These are phyloP conservation scores for Alternaria brassicicola DNA, from an alignment of 2,329 filamentous ascomycete species.

Conservation along the genomic window DNA sequence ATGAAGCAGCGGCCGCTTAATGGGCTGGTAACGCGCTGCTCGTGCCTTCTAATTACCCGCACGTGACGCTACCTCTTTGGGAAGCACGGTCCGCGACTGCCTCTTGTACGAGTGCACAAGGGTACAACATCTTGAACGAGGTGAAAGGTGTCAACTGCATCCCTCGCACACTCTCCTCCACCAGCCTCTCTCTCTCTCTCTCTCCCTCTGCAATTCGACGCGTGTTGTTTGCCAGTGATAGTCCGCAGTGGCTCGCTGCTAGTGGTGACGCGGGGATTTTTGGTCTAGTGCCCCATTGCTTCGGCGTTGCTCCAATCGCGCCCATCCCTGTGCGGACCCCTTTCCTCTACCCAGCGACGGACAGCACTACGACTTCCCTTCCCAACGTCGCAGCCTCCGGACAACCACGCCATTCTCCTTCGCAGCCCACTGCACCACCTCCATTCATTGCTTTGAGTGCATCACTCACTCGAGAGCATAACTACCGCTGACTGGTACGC, in stretches of 20 bases:
- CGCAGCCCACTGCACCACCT: constrained; percentile 28
- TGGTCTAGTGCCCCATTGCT: constrained; percentile 41
- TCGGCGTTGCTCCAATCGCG: constrained; percentile 43
- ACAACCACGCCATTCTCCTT: constrained; percentile 37
- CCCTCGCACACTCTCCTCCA: constrained; percentile 1
- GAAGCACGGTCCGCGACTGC: constrained; percentile 34
- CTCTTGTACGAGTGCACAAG: constrained; percentile 17
- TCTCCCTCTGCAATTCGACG: constrained; percentile 4
- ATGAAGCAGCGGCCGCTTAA: constrained; percentile 3
- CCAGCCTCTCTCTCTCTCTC: no score
- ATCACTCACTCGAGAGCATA: constrained; percentile 45
- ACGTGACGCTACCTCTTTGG: constrained; percentile 41
- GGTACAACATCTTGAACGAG: constrained; percentile 19
- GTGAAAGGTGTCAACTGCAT: constrained; percentile 34
- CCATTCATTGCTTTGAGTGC: constrained; percentile 43
- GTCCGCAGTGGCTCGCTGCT: constrained; percentile 10
- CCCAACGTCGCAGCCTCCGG: constrained; percentile 40
- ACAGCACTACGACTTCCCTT: constrained; percentile 46
- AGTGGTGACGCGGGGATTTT: constrained; percentile 38
- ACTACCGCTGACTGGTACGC: constrained; percentile 48
- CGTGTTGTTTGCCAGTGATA: constrained; percentile 8
- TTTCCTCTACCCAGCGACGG: constrained; percentile 42
- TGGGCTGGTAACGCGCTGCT: constrained; percentile 6
- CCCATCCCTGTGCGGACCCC: constrained; percentile 44
- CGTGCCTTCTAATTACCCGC: constrained; percentile 19